A percentile compares a stretch with the other conserved stretches of the same genome.
Conservation (phyloP, 176 grass and related monocot genomes). For the Oryza glaberrima region DNA sequence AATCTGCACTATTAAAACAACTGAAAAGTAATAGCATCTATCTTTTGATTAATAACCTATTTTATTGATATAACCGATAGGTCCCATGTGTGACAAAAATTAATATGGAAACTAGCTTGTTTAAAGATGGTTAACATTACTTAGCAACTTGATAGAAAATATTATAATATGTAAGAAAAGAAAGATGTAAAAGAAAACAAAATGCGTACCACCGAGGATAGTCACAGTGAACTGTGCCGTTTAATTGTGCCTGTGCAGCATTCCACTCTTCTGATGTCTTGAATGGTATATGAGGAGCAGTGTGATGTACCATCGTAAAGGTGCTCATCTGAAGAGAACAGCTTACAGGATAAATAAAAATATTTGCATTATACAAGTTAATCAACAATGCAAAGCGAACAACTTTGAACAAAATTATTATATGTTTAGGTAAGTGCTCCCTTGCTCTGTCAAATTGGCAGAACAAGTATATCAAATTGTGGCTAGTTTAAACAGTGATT, state of each 20-base stretch:
- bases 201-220: constrained; percentile 78
- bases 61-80: background rate
- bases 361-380: constrained; percentile 16
- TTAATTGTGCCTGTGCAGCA: constrained; percentile 90
- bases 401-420: background rate
- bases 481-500: background rate
- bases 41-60: background rate
- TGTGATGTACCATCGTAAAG: constrained; percentile 99
- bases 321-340: constrained; percentile 85
- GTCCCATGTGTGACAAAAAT: constrained; percentile 21
- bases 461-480: constrained; percentile 6
- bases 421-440: constrained; percentile 14
- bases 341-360: constrained; percentile 26
- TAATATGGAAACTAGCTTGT: background rate
- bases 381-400: constrained; percentile 15
- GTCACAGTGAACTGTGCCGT: constrained; percentile 90
- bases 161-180: constrained; percentile 10
- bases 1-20: background rate
- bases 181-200: constrained; percentile 1
- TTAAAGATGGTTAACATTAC: background rate
- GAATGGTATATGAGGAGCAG: constrained; percentile 98
- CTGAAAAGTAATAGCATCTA: too few relatives aligned
- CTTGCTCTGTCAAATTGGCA: constrained; percentile 22
- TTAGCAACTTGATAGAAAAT: background rate
- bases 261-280: constrained; percentile 96